A percentile compares a stretch with the other conserved stretches of the same genome.
phyloP scores from a whole-genome alignment of 1,284 basidiomycete genomes.

The Termitomyces sp. region DNA sequence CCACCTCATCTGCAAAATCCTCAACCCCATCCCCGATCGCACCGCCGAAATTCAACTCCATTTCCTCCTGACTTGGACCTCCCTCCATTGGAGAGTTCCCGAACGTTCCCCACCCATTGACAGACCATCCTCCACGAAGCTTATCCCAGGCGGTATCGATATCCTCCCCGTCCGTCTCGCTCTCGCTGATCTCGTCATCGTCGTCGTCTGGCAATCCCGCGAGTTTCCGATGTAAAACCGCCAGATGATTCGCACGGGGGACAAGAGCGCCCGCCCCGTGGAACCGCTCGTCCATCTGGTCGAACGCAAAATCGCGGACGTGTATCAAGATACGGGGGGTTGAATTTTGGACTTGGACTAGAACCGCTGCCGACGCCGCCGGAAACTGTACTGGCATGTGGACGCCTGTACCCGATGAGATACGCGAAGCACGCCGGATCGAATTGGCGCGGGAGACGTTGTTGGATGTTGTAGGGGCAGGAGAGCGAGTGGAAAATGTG shows the following conservation, averaged over 20 bases:
- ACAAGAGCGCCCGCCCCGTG: conserved; percentile 47
- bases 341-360: background rate
- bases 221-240: conserved; percentile 33
- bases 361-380: background rate
- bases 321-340: conserved; percentile 30
- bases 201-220: conserved; percentile 13
- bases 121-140: conserved; percentile 35
- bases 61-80: conserved; percentile 24
- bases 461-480: conserved; percentile 18
- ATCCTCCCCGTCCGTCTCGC: conserved; percentile 25
- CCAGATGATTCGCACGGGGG: conserved; percentile 44
- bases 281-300: conserved; percentile 47
- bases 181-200: conserved; percentile 23
- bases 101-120: conserved; percentile 7
- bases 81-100: conserved; percentile 5
- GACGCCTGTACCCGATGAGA: background rate
- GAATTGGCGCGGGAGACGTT: conserved; percentile 22
- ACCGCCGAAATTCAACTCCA: conserved; percentile 30
- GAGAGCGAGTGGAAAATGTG: conserved; percentile 18
- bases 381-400: background rate
- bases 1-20: conserved; percentile 22
- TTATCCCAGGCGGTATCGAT: conserved; percentile 30
- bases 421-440: background rate
- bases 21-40: conserved; percentile 21
- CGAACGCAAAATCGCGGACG: conserved; percentile 62